Evolutionary conservation across 2,329 filamentous ascomycete genomes (phyloP), one percentile per base, ranked within the genome.

Genomic region (Ceratocystis diversiconidia): DNA sequence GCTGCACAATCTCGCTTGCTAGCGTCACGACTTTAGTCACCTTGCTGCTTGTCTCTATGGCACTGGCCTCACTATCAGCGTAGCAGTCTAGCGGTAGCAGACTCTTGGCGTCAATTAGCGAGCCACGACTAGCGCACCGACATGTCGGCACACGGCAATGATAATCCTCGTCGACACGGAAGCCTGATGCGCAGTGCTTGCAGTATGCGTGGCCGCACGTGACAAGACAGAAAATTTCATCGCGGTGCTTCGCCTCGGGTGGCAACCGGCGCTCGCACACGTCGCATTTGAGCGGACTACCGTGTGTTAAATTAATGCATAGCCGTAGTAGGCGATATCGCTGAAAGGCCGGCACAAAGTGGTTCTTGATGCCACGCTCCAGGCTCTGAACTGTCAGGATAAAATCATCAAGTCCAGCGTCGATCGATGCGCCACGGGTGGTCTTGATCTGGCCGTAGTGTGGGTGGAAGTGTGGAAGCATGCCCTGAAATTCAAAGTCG

Each of bases 141-240:
- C 69, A 70, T 5, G 41, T 48, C 5, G 30, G 2, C n/a, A 70
- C 67, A 3, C 68, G 67, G 28, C 70, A 71, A 10, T 66, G 61
- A 30, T 36, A 52, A 19, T 63, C 48, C 41, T 60, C 61, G 36
- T 25, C 30, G 12, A 32, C 50, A 5, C 64, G 60, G 41, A 67
- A 65, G 5, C n/a, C 25, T 1, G 5, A 25, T 3, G 52, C 64
- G 69, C 71, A 72, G 2, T 32, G 2, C 5, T 46, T 12, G 67
- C 72, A 73, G 17, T 72, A 48, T 17, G 70, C 52, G 63, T 73
- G 72, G 1, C 72, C 71, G 55, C 72, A 73, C 5, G 68, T 68
- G 5, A 71, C 67, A 5, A 71, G 69, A 8, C 72, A 46, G 48
- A 67, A 69, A 5, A 68, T 66, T 1, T 63, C 28, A 4, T 61